A percentile compares a stretch with the other conserved stretches of the same genome.
Conservation (phyloP, 164 flowering plant species). For the Houttuynia cordata region DNA sequence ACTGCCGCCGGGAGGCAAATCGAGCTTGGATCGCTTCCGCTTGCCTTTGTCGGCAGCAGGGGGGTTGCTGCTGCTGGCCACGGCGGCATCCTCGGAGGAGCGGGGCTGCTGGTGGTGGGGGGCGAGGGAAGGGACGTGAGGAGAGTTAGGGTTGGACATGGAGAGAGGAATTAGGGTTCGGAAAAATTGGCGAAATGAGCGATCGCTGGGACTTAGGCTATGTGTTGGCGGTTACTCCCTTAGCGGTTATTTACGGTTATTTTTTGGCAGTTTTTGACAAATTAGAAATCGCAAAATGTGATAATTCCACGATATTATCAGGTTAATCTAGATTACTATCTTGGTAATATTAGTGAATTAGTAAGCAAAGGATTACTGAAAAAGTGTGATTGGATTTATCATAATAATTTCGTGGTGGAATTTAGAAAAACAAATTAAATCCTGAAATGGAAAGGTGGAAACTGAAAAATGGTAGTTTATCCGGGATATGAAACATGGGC, state of each 20-base stretch:
- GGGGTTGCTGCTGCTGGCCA: conserved; percentile 5
- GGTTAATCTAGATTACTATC: not conserved
- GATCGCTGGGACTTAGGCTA: not conserved
- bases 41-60: conserved; percentile 4
- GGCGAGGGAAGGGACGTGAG: not conserved
- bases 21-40: conserved; percentile 37
- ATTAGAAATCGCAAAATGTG: too few relatives aligned
- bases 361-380: not conserved
- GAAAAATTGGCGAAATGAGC: too few relatives aligned
- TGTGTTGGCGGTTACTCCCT: conserved; percentile 14
- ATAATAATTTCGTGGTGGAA: not conserved
- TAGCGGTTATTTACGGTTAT: conserved; percentile 17
- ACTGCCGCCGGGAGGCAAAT: conserved; percentile 6
- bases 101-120: conserved; percentile 8
- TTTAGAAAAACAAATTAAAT: not conserved
- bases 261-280: not conserved
- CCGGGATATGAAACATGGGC: too few relatives aligned
- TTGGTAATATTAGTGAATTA: too few relatives aligned
- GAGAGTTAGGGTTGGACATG: conserved; percentile 1
- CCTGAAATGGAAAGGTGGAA: too few relatives aligned
- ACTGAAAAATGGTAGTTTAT: too few relatives aligned
- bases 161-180: too few relatives aligned
- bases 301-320: not conserved
- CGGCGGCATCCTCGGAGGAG: too few relatives aligned
- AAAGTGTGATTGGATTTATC: not conserved